Conservation (phyloP, 1,284 basidiomycete species). For the Ganoderma boninense region DNA sequence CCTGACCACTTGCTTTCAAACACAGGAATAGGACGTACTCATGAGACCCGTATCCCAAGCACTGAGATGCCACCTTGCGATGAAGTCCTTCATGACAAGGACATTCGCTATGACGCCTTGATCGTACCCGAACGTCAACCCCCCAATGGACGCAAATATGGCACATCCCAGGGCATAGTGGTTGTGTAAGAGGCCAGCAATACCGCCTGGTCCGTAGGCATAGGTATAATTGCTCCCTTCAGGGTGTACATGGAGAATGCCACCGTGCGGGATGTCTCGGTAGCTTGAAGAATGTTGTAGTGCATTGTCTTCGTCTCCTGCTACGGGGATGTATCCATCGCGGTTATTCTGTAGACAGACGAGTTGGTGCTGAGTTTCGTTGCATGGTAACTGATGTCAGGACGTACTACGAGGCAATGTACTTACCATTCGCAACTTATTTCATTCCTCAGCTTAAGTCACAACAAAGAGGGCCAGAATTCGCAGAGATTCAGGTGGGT, state of each 20-base stretch:
- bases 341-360: conserved; percentile 9
- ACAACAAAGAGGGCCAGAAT: neutral
- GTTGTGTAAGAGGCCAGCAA: conserved; percentile 70
- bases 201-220: conserved; percentile 71
- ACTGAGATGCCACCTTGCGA: conserved; percentile 68
- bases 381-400: neutral
- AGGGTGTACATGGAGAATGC: conserved; percentile 40
- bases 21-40: conserved; percentile 57
- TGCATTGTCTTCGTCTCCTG: conserved; percentile 16
- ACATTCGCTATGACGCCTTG: conserved; percentile 76
- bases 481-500: neutral
- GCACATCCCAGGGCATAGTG: conserved; percentile 69
- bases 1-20: neutral
- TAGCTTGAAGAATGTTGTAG: neutral
- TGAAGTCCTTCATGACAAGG: conserved; percentile 82
- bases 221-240: conserved; percentile 59
- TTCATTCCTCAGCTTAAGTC: neutral
- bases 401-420: neutral
- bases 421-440: conserved; percentile 7
- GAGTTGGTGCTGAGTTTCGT: neutral
- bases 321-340: conserved; percentile 25
- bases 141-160: conserved; percentile 79
- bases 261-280: conserved; percentile 34
- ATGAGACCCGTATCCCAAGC: conserved; percentile 78
- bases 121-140: conserved; percentile 75